A percentile compares a stretch with the other conserved stretches of the same genome.
Conservation (phyloP, 2,329 filamentous ascomycete genomes). For the Erysiphe neolycopersici region DNA sequence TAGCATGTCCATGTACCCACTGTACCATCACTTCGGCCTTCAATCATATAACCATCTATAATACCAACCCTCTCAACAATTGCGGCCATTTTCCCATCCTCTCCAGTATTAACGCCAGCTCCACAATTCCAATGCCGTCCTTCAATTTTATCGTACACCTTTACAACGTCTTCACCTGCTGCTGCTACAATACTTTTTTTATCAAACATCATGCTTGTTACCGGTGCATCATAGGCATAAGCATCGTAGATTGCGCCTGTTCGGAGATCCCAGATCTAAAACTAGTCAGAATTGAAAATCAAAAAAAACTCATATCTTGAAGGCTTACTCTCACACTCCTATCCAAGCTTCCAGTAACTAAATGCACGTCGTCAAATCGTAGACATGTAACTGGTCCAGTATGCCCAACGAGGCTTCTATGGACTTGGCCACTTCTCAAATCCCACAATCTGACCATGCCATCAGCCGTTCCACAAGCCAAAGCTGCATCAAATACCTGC, state of each 20-base stretch:
- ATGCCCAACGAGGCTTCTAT: constrained; percentile 81
- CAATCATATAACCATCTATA: constrained; percentile 79
- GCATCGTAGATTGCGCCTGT: constrained; percentile 90
- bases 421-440: constrained; percentile 86
- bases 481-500: constrained; percentile 84
- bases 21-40: constrained; percentile 65
- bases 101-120: constrained; percentile 44
- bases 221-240: constrained; percentile 75
- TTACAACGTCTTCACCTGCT: constrained; percentile 77
- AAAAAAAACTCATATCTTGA: background rate
- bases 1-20: constrained; percentile 77
- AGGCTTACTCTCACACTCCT: constrained; percentile 69
- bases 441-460: constrained; percentile 96
- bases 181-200: constrained; percentile 67
- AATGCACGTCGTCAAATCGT: constrained; percentile 86
- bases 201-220: constrained; percentile 97
- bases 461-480: constrained; percentile 90
- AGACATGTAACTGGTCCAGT: constrained; percentile 83
- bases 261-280: constrained; percentile 93
- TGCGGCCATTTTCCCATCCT: constrained; percentile 34
- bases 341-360: constrained; percentile 81
- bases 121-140: constrained; percentile 93
- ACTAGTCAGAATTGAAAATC: constrained; percentile 8
- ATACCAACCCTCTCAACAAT: constrained; percentile 69
- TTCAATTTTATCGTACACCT: constrained; percentile 95